Evolutionary conservation across 2,329 filamentous ascomycete species (phyloP).

Genomic region (Metarhizium brunneum): DNA sequence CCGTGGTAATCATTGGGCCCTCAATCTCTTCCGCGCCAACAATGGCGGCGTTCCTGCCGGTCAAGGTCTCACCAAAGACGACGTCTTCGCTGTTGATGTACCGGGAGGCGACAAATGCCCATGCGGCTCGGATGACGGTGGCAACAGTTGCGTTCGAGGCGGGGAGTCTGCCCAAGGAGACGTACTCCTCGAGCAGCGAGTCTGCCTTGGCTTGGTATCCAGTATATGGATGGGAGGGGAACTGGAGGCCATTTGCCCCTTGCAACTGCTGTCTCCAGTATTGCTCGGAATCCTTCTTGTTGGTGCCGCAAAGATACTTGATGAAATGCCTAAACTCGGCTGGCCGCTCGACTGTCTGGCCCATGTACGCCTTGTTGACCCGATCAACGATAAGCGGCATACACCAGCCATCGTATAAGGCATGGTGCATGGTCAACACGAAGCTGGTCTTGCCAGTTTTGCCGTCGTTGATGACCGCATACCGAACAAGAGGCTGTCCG

Average conservation of each 20-base stretch:
- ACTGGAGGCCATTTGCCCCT: constrained; percentile 35
- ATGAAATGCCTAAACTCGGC: constrained; percentile 41
- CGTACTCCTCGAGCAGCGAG: constrained; percentile 43
- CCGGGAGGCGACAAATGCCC: constrained; percentile 44
- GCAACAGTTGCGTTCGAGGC: constrained; percentile 39
- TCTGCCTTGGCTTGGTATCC: constrained; percentile 42
- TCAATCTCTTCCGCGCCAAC: constrained; percentile 43
- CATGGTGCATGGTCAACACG: constrained; percentile 47
- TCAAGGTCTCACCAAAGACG: constrained; percentile 50
- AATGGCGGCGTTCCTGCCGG: constrained; percentile 42
- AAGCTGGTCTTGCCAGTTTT: constrained; percentile 28
- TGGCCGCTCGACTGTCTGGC: constrained; percentile 19
- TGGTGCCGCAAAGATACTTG: constrained; percentile 31
- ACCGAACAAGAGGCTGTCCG: constrained; percentile 36
- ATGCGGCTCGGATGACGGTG: constrained; percentile 48
- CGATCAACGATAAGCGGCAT: constrained; percentile 40
- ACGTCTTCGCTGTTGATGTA: constrained; percentile 45
- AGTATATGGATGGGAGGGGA: constrained; percentile 35
- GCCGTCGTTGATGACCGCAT: constrained; percentile 28
- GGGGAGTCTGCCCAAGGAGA: constrained; percentile 25
- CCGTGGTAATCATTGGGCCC: constrained; percentile 52
- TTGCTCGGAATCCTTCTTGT: constrained; percentile 28
- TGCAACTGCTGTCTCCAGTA: constrained; percentile 39
- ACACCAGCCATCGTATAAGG: constrained; percentile 48
- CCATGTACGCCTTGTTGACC: constrained; percentile 35